These are phyloP conservation scores for Orbilia brochopaga DNA, from an alignment of 2,329 filamentous ascomycete genomes.

Conservation along the genomic window DNA sequence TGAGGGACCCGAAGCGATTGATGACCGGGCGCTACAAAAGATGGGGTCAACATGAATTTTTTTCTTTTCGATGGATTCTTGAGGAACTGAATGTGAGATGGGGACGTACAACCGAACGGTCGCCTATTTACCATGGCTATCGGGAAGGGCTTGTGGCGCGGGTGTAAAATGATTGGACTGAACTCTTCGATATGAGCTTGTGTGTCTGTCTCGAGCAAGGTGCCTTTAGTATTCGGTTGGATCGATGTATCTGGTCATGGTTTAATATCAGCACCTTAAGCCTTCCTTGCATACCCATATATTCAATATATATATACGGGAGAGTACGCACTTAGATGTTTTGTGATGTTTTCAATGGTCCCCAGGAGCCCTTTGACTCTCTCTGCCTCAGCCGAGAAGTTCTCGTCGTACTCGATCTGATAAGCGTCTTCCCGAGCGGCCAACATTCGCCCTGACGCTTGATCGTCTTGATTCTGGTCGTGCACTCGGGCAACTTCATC, in stretches of 20 bases:
- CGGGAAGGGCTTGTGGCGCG: constrained; percentile 66
- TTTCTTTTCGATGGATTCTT: constrained; percentile 57
- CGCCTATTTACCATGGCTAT: constrained; percentile 74
- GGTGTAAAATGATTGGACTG: constrained; percentile 69
- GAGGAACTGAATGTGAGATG: neutral
- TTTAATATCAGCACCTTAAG: too few species aligned
- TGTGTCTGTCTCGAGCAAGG: constrained; percentile 61
- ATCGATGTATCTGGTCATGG: constrained; percentile 64
- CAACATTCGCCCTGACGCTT: constrained; percentile 3
- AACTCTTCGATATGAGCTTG: constrained; percentile 65
- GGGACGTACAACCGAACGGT: constrained; percentile 60
- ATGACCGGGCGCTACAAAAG: constrained; percentile 59
- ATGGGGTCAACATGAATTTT: constrained; percentile 58
- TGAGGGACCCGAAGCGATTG: constrained; percentile 63
- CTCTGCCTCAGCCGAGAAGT: constrained; percentile 30
- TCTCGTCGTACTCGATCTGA: constrained; percentile 38
- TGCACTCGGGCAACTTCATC: constrained; percentile 28
- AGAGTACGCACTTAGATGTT: constrained; percentile 33
- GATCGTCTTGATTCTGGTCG: neutral
- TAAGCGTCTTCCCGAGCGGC: constrained; percentile 21
- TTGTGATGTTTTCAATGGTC: constrained; percentile 29
- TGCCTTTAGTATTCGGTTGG: constrained; percentile 60
- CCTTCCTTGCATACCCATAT: too few species aligned
- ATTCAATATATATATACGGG: too few species aligned
- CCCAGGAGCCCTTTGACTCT: constrained; percentile 21